Percentiles rank a stretch among this genome's conserved stretches.
Conservation (phyloP, 805 yeast genomes). For the Clavispora phyllophila region DNA sequence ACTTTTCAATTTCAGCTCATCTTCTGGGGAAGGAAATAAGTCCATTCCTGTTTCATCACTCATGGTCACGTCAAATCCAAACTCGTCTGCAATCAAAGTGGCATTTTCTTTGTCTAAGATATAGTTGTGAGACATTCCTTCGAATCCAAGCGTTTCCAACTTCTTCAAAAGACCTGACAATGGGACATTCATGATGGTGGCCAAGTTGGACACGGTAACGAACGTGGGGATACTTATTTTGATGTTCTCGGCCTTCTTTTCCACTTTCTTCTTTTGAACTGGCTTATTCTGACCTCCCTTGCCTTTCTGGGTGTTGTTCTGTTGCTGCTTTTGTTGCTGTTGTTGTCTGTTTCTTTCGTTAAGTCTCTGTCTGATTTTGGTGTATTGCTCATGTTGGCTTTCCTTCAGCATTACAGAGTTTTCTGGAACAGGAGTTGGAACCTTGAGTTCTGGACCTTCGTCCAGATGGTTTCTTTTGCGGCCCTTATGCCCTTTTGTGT, state of each 20-base stretch:
- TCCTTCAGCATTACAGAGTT: conserved; percentile 1
- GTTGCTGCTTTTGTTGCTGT: conserved; percentile 1
- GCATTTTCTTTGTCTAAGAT: conserved; percentile 86
- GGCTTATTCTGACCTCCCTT: conserved; percentile 2
- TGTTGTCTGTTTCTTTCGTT: conserved; percentile 15
- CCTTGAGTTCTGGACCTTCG: not conserved
- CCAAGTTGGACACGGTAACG: conserved; percentile 72
- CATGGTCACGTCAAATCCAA: conserved; percentile 59
- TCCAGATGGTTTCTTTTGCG: not conserved
- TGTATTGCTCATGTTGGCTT: conserved; percentile 10
- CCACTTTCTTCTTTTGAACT: not conserved
- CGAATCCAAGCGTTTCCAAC: conserved; percentile 68
- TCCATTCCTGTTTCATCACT: conserved; percentile 58
- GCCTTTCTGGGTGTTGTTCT: conserved; percentile 4
- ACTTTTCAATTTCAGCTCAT: conserved; percentile 43
- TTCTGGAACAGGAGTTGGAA: not conserved
- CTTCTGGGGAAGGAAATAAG: conserved; percentile 50
- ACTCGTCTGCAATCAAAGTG: conserved; percentile 81
- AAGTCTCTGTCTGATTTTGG: conserved; percentile 15
- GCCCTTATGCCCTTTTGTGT: not conserved
- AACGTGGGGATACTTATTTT: conserved; percentile 63
- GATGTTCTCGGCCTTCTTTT: conserved; percentile 13
- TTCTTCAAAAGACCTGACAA: conserved; percentile 54
- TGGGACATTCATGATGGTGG: conserved; percentile 64
- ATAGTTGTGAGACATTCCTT: conserved; percentile 63